phyloP scores from a whole-genome alignment of 257 asterid genomes.

The Sherardia arvensis region DNA sequence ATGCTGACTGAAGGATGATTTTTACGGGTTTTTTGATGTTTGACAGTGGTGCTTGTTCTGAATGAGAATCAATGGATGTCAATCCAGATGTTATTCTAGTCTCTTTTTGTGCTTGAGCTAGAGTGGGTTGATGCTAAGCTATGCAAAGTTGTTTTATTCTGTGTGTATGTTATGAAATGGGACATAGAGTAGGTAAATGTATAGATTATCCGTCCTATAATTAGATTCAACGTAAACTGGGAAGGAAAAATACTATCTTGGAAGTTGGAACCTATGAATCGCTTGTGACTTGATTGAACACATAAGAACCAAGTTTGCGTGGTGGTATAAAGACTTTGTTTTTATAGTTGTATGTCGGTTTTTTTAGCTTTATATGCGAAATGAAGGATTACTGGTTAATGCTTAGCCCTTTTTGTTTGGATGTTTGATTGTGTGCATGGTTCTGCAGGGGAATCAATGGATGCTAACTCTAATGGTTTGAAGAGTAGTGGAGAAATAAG shows the following conservation, averaged over 20 bases:
- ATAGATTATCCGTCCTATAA: not conserved
- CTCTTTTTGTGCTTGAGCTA: not conserved
- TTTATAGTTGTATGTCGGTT: not conserved
- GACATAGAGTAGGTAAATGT: not conserved
- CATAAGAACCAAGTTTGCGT: not conserved
- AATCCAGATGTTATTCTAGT: not conserved
- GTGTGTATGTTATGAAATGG: not conserved
- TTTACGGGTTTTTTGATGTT: not conserved
- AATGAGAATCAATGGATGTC: not conserved
- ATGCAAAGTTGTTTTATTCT: not conserved
- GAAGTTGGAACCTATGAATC: not conserved
- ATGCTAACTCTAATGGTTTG: slow-evolving; percentile 23
- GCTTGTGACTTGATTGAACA: not conserved
- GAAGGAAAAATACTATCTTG: not conserved
- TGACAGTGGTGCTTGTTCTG: not conserved
- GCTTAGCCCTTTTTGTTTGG: not conserved
- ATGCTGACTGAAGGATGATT: not conserved
- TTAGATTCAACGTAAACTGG: not conserved
- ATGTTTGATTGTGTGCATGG: not conserved
- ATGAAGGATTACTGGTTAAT: not conserved
- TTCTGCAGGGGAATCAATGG: slow-evolving; percentile 18
- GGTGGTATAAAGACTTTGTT: not conserved
- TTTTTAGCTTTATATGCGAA: not conserved
- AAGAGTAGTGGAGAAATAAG: slow-evolving; percentile 35
- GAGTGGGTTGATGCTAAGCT: not conserved